Percentiles rank a stretch among this genome's conserved stretches.
These are phyloP conservation scores for Aspergillus ochraceus DNA, from an alignment of 2,329 filamentous ascomycete genomes.

Conservation along the genomic window DNA sequence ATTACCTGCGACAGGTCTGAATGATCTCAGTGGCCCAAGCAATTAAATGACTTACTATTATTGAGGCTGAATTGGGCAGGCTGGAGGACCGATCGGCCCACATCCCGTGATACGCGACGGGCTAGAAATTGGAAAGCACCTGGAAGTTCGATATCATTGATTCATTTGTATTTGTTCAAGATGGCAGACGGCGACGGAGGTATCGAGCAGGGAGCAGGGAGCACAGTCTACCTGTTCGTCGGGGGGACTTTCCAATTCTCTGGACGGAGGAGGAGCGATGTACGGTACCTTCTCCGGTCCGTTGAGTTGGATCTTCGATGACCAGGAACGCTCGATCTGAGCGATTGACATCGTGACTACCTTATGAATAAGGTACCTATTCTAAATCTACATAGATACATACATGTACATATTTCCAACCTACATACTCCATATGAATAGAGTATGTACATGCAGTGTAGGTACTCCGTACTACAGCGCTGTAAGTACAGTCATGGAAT, in stretches of 20 bases:
- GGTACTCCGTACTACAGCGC: too few relatives aligned
- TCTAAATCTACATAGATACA: too few relatives aligned
- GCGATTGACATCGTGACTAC: too few relatives aligned
- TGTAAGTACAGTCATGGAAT: neutral
- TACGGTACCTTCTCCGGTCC: neutral
- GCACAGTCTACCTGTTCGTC: neutral
- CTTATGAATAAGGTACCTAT: too few relatives aligned
- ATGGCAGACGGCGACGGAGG: too few relatives aligned
- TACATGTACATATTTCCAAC: too few relatives aligned
- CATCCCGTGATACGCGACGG: slow-evolving; percentile 14
- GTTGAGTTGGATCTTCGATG: neutral
- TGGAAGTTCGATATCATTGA: neutral
- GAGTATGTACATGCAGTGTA: too few relatives aligned
- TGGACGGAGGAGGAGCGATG: neutral
- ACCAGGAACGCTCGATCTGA: neutral
- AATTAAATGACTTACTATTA: neutral
- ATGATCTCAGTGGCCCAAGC: neutral
- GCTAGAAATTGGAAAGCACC: neutral
- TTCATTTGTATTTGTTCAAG: too few relatives aligned
- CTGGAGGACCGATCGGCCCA: slow-evolving; percentile 16
- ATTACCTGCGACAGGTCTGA: neutral
- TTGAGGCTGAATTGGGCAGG: neutral
- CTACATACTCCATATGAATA: too few relatives aligned
- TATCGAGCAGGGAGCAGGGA: too few relatives aligned
- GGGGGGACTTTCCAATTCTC: neutral